A percentile compares a stretch with the other conserved stretches of the same genome.
Evolutionary conservation across 495 filamentous ascomycete genomes (phyloP).

Genomic region (Aspergillus campestris): DNA sequence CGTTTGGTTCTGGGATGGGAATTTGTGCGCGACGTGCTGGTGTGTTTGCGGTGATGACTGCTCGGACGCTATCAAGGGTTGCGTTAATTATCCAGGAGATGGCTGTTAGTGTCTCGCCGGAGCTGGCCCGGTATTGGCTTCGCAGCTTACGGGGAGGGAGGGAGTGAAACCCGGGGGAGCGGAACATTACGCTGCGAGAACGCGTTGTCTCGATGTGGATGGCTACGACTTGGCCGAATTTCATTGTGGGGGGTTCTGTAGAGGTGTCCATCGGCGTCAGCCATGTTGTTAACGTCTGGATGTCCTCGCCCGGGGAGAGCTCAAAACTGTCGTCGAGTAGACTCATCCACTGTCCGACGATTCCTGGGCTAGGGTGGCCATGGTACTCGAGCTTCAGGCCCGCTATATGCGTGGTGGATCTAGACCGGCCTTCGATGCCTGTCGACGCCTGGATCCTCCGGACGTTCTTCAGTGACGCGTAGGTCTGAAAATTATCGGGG

Average conservation of each 20-base stretch:
- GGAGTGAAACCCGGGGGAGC: neutral
- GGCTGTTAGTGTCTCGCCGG: conserved; percentile 7
- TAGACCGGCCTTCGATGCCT: conserved; percentile 6
- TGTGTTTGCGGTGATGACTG: conserved; percentile 2
- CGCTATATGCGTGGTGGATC: conserved; percentile 6
- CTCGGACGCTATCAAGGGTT: conserved; percentile 2
- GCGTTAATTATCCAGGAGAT: conserved; percentile 7
- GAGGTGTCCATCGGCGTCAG: conserved; percentile 1
- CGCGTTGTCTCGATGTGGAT: conserved; percentile 7
- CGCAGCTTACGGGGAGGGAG: neutral
- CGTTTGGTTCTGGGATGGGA: conserved; percentile 1
- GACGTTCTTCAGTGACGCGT: conserved; percentile 9
- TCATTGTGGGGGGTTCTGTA: neutral
- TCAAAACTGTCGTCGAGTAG: conserved; percentile 6
- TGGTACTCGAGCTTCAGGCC: conserved; percentile 12
- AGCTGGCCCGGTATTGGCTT: neutral
- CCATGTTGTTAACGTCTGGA: conserved; percentile 4
- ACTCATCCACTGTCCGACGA: conserved; percentile 11
- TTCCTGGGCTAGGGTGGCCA: conserved; percentile 2
- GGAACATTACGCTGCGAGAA: conserved; percentile 6
- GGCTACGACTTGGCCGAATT: conserved; percentile 2
- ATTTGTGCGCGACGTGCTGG: neutral
- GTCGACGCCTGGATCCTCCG: conserved; percentile 10
- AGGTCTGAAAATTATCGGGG: conserved; percentile 9
- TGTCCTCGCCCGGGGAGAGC: conserved; percentile 4